Evolutionary conservation across 2,329 filamentous ascomycete genomes (phyloP), one percentile per base, ranked within the genome.

Genomic region (Penicillium sp.): DNA sequence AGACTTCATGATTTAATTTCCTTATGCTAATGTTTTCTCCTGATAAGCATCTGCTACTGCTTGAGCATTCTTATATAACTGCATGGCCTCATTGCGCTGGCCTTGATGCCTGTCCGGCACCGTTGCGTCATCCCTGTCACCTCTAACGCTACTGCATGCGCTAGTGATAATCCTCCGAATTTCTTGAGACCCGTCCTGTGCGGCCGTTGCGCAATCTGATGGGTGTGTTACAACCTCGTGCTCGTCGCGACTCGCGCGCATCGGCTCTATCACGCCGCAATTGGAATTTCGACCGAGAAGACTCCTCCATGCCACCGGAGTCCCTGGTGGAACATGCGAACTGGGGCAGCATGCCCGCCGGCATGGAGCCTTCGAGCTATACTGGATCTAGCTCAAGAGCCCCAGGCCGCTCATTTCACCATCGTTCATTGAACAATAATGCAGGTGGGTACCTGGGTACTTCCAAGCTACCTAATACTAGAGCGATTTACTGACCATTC

Each of bases 351-450:
- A 56, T 58, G 16, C 58, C 65, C 18, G 55, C 54, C 20, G 59
- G 62, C 16, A 41, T 59, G 6, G 63, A 67, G 26, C 40, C 64
- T 5, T 56, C 61, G 14, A 58, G 61, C 39, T 59, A 62, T 44
- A 61, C 59, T 42, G 61, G 59, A 23, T 60, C 56, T 31, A 69
- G 65, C 47, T 58, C 63, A 42, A 66, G 66, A 49, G 72, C 72
- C 14, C 71, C 72, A 6, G 64, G 65, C 24, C 66, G 72, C 37
- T 74, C 72, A 2, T 74, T 74, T 50, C 69, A 68, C 39, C 71
- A 72, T 45, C 63, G 72, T 14, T 69, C 71, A n/a, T 69, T 74
- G 49, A 68, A 70, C 54, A 64, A 63, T 36, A 56, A 68, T 37
- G 58, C 68, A 52, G 71, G 69, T 72, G 56, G 40, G 62, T 48